Percentiles rank a stretch among this genome's conserved stretches.
Conservation (phyloP, 1,284 basidiomycete species). For the Ceratobasidium sp. region DNA sequence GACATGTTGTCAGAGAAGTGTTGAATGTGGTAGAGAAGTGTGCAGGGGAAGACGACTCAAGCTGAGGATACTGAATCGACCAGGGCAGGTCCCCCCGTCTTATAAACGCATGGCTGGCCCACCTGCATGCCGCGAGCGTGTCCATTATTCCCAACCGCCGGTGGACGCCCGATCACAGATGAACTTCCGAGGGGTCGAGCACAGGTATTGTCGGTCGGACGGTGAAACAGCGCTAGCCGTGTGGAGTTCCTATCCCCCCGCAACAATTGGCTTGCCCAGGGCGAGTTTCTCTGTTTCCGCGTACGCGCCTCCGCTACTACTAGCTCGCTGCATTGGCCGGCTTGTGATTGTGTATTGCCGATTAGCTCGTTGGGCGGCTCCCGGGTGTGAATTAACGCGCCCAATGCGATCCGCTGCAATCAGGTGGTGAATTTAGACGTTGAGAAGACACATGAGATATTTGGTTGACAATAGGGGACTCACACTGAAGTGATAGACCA, state of each 20-base stretch:
- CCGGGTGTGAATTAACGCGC: slow-evolving; percentile 20
- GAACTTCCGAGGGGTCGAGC: slow-evolving; percentile 20
- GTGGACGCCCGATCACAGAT: slow-evolving; percentile 29
- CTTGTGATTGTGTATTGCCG: slow-evolving; percentile 17
- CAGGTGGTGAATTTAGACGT: slow-evolving; percentile 38
- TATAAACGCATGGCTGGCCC: slow-evolving; percentile 6
- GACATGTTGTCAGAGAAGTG: slow-evolving; percentile 40
- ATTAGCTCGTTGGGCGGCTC: slow-evolving; percentile 21
- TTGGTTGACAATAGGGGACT: slow-evolving; percentile 41
- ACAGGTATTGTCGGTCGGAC: slow-evolving; percentile 35
- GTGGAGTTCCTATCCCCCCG: slow-evolving; percentile 14
- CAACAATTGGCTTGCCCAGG: not conserved
- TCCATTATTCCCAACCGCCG: slow-evolving; percentile 30
- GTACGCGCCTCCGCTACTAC: slow-evolving; percentile 7
- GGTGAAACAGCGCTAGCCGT: slow-evolving; percentile 42
- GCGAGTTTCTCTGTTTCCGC: slow-evolving; percentile 32
- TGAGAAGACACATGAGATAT: not conserved
- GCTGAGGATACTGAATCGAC: slow-evolving; percentile 43
- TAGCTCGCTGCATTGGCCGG: slow-evolving; percentile 18
- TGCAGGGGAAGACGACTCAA: slow-evolving; percentile 23
- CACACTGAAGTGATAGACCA: slow-evolving; percentile 19
- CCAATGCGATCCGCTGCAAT: slow-evolving; percentile 15
- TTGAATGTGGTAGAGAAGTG: slow-evolving; percentile 27
- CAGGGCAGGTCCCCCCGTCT: not conserved
- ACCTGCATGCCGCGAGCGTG: not conserved